These are phyloP conservation scores for Peronosclerospora sorghi DNA, from an alignment of 352 stramenopile genomes.

Conservation along the genomic window DNA sequence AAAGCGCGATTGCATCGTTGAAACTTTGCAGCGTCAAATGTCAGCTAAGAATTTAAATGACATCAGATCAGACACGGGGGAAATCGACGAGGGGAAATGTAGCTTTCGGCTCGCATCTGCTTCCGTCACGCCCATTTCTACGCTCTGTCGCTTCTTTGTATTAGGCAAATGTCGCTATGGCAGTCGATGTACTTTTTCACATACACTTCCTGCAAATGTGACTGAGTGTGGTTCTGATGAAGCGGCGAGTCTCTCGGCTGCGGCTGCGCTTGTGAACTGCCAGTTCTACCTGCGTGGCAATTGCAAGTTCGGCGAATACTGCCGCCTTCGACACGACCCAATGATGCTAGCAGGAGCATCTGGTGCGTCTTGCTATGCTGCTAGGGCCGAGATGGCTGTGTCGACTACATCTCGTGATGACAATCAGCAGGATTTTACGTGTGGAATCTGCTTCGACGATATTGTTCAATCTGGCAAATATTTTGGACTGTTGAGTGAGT, in stretches of 20 bases:
- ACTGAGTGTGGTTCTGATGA: conserved; percentile 24
- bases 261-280: conserved; percentile 57
- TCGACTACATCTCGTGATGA: background rate
- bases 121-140: conserved; percentile 12
- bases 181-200: conserved; percentile 66
- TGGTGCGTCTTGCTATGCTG: background rate
- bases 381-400: background rate
- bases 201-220: conserved; percentile 25
- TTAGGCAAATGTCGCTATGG: conserved; percentile 64
- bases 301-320: conserved; percentile 65
- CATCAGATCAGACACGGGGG: background rate
- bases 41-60: background rate
- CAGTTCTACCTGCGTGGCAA: conserved; percentile 64
- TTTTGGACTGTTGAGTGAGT: conserved; percentile 67
- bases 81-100: conserved; percentile 12
- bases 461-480: conserved; percentile 66
- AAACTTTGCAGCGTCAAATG: conserved; percentile 8
- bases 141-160: conserved; percentile 69
- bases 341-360: conserved; percentile 2
- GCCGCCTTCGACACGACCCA: conserved; percentile 42
- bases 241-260: conserved; percentile 26
- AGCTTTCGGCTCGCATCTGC: background rate
- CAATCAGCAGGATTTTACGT: conserved; percentile 47
- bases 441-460: conserved; percentile 78
- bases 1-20: too few relatives aligned